Evolutionary conservation across 805 yeast genomes (phyloP), one percentile per base, ranked within the genome.

Genomic region (Myxozyma kluyveri): DNA sequence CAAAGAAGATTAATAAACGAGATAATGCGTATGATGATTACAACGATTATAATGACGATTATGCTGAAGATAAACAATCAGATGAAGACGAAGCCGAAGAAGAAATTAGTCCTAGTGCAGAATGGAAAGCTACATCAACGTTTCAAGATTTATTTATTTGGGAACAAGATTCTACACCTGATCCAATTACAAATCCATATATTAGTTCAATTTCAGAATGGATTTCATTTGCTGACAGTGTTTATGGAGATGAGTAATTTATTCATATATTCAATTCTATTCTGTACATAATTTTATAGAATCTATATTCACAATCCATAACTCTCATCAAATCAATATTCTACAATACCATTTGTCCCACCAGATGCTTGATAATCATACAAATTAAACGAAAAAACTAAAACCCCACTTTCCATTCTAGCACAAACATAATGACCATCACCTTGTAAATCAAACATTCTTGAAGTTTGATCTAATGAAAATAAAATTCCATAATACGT

Each of bases 371-470:
- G 42, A 35, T 56, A 56, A 38, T 56, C 60, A 32, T 49, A 56
- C 52, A 56, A 38, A 41, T 56, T 56, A 29, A 56, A 56, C 9
- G 60, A 56, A 41, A 47, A 56, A 31, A 52, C 56, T 37, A 56
- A 42, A 6, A 56, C 42, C 4, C 60, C 60, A 29, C 37, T 47
- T 35, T 56, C 60, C 60, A 56, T 56, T 12, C 60, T 18, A 14
- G 57, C 57, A 33, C 60, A 56, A 23, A 56, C 45, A 37, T 56
- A 56, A 42, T 56, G 60, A n/a, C 60, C 60, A 36, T 56, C 60
- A 32, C 60, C 60, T 33, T 56, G 60, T 23, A 56, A 21, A 33
- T 56, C 60, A 45, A 56, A 52, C 60, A 56, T 56, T 26, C 47
- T 52, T 3, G 60, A 56, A 14, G 50, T 56, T 42, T 56, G 56